Evolutionary conservation across 345 rosid species (phyloP).

Genomic region (Adansonia digitata): DNA sequence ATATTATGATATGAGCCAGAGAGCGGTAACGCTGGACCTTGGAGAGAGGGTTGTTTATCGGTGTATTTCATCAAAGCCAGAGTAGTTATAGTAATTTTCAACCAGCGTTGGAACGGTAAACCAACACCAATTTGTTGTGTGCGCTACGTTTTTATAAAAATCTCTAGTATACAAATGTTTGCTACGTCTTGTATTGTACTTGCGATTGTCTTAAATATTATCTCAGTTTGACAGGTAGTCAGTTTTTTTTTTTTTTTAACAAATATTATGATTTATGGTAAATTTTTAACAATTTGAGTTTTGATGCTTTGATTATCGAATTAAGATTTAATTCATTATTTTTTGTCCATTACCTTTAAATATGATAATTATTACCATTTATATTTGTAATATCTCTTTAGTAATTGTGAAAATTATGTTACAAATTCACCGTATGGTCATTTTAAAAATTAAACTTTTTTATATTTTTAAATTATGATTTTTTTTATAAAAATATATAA

Average conservation of each 20-base stretch:
- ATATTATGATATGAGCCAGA: slow-evolving; percentile 6
- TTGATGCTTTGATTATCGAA: no score
- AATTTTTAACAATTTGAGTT: not conserved
- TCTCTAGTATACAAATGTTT: slow-evolving; percentile 1
- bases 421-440: no score
- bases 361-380: no score
- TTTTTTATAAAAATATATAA: no score
- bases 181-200: not conserved
- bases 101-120: not conserved
- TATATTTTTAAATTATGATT: no score
- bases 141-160: not conserved
- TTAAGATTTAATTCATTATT: no score
- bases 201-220: not conserved
- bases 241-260: no score
- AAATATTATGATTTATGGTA: no score
- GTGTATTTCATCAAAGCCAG: not conserved
- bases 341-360: no score
- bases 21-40: not conserved
- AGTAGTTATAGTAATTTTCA: not conserved
- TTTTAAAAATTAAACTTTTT: no score
- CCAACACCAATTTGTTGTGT: slow-evolving; percentile 12
- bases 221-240: not conserved
- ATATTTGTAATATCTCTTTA: no score
- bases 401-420: no score
- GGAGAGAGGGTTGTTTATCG: not conserved